Evolutionary conservation across 139 green algal species (phyloP).

Genomic region (Chlamydomonas applanata): DNA sequence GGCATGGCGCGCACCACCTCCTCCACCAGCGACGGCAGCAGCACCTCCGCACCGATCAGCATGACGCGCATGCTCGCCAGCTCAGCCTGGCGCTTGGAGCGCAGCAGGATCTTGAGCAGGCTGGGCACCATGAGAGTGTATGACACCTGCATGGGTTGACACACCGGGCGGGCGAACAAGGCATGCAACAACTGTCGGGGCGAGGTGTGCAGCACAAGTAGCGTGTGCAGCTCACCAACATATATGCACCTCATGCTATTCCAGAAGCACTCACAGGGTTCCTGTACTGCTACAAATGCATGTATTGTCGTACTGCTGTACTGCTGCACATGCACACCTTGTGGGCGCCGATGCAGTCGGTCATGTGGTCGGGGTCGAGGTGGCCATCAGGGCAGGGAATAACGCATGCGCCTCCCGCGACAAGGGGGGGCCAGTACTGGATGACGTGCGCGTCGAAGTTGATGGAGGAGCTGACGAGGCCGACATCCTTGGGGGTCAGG

Average conservation of each 20-base stretch:
- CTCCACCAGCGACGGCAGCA: neutral
- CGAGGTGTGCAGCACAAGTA: too few relatives aligned
- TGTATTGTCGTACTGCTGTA: too few relatives aligned
- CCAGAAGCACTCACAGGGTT: too few relatives aligned
- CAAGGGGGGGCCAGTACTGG: constrained; percentile 5
- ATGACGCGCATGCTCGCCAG: too few relatives aligned
- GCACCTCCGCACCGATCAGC: constrained; percentile 14
- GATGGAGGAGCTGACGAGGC: constrained; percentile 25
- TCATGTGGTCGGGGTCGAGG: constrained; percentile 24
- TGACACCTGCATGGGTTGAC: neutral
- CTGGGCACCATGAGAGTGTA: neutral
- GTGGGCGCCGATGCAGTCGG: constrained; percentile 3
- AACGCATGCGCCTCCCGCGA: constrained; percentile 12
- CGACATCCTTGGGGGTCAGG: neutral
- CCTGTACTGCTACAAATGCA: too few relatives aligned
- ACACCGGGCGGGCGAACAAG: too few relatives aligned
- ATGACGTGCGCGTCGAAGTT: constrained; percentile 40
- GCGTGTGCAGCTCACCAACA: too few relatives aligned
- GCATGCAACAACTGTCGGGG: too few relatives aligned
- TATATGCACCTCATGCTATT: too few relatives aligned
- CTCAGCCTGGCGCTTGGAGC: neutral
- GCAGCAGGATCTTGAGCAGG: neutral
- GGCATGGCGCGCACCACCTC: constrained; percentile 11
- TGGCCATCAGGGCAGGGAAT: constrained; percentile 26
- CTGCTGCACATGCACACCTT: constrained; percentile 5